These are phyloP conservation scores for Schizopora paradoxa DNA, from an alignment of 1,284 basidiomycete genomes.

Conservation along the genomic window DNA sequence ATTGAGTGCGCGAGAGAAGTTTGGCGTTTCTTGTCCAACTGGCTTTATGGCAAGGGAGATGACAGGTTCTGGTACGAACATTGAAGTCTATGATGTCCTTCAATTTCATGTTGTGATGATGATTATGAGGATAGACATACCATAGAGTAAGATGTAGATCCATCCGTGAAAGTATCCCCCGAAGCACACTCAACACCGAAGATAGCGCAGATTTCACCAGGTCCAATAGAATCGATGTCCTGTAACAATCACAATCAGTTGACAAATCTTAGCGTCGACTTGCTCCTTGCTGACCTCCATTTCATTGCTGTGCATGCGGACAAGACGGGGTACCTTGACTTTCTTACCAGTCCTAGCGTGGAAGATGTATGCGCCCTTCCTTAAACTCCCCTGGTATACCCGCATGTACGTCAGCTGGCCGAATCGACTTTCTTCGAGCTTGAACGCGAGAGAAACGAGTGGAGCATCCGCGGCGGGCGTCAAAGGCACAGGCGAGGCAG, in stretches of 20 bases:
- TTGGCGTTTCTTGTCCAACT: constrained; percentile 87
- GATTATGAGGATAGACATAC: constrained; percentile 36
- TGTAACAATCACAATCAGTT: constrained; percentile 25
- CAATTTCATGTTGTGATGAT: not conserved
- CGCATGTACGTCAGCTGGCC: constrained; percentile 99
- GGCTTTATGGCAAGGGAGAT: constrained; percentile 94
- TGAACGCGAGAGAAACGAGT: constrained; percentile 94
- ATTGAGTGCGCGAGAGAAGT: constrained; percentile 95
- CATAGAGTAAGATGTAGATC: constrained; percentile 84
- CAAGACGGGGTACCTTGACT: constrained; percentile 96
- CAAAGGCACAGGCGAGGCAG: constrained; percentile 69
- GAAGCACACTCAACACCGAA: constrained; percentile 99
- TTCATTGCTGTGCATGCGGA: constrained; percentile 98
- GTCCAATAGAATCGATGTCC: constrained; percentile 92
- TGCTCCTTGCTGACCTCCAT: constrained; percentile 79
- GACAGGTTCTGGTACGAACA: constrained; percentile 99
- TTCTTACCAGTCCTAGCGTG: constrained; percentile 96
- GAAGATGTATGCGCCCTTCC: constrained; percentile 81
- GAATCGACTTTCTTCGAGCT: constrained; percentile 96
- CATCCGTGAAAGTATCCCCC: constrained; percentile 97
- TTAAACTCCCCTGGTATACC: constrained; percentile 95
- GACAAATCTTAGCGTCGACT: too few species aligned
- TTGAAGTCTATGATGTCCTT: constrained; percentile 66
- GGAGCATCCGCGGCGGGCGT: constrained; percentile 81
- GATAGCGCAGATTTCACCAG: constrained; percentile 99